Percentiles rank a stretch among this genome's conserved stretches.
Evolutionary conservation across 192 early-diverging fungal species (phyloP).

Genomic region (Backusella morwellensis): DNA sequence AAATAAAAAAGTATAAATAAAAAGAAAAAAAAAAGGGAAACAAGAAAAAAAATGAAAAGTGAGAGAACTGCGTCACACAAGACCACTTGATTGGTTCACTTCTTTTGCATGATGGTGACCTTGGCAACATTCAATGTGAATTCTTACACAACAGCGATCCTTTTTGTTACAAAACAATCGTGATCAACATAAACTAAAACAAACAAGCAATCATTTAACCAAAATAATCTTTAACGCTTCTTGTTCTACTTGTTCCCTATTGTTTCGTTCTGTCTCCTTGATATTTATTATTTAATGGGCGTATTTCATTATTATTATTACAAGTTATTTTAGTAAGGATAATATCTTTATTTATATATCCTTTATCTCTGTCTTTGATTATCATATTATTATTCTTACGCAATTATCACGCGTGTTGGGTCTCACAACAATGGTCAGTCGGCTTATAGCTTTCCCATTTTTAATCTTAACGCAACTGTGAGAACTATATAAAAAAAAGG

Average conservation of each 20-base stretch:
- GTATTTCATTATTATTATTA: background rate
- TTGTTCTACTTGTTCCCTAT: background rate
- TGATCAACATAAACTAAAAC: background rate
- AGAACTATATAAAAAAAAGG: background rate
- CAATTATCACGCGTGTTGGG: background rate
- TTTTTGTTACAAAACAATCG: slow-evolving; percentile 1
- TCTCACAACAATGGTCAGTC: background rate
- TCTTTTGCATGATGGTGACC: background rate
- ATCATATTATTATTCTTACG: background rate
- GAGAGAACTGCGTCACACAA: slow-evolving; percentile 27
- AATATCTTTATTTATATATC: background rate
- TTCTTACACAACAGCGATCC: slow-evolving; percentile 3
- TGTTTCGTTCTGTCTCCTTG: background rate
- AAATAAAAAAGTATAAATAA: background rate
- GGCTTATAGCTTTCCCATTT: background rate
- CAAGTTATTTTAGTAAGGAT: background rate
- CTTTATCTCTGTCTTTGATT: background rate
- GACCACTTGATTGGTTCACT: slow-evolving; percentile 1
- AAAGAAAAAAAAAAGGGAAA: slow-evolving; percentile 7
- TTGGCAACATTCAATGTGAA: slow-evolving; percentile 2
- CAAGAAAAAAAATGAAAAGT: background rate
- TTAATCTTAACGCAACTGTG: background rate
- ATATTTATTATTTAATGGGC: too few relatives aligned
- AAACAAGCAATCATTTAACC: background rate
- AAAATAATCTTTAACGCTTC: background rate